phyloP scores from a whole-genome alignment of 345 rosid species.

The Populus deltoides region DNA sequence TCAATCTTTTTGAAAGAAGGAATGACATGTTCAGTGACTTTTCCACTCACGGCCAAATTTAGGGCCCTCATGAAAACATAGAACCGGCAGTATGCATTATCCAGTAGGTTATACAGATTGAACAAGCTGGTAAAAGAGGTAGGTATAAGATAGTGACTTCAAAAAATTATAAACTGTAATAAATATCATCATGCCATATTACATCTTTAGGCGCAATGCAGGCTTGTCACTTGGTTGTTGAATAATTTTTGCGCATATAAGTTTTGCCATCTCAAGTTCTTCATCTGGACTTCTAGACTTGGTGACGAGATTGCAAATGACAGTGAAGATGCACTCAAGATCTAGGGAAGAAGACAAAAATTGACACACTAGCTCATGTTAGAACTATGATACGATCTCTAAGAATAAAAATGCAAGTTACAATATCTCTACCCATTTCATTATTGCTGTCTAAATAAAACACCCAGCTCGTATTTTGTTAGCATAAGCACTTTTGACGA shows the following conservation, averaged over 20 bases:
- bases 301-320: slow-evolving; percentile 82
- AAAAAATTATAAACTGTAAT: slow-evolving; percentile 7
- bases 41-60: slow-evolving; percentile 64
- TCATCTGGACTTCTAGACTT: slow-evolving; percentile 58
- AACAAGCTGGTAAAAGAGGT: slow-evolving; percentile 66
- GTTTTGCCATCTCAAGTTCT: slow-evolving; percentile 72
- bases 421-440: neutral
- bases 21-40: slow-evolving; percentile 62
- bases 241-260: slow-evolving; percentile 62
- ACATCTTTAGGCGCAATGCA: slow-evolving; percentile 87
- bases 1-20: slow-evolving; percentile 82
- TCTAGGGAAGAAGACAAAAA: slow-evolving; percentile 43
- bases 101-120: slow-evolving; percentile 86
- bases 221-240: slow-evolving; percentile 90
- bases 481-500: neutral
- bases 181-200: slow-evolving; percentile 13
- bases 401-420: neutral
- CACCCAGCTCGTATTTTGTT: neutral
- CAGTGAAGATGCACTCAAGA: slow-evolving; percentile 91
- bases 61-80: slow-evolving; percentile 79
- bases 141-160: slow-evolving; percentile 13
- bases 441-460: neutral
- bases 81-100: slow-evolving; percentile 59
- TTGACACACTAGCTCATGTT: neutral
- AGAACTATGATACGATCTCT: neutral